phyloP scores from a whole-genome alignment of 352 stramenopile genomes.

The Thalassiosira delicatula region DNA sequence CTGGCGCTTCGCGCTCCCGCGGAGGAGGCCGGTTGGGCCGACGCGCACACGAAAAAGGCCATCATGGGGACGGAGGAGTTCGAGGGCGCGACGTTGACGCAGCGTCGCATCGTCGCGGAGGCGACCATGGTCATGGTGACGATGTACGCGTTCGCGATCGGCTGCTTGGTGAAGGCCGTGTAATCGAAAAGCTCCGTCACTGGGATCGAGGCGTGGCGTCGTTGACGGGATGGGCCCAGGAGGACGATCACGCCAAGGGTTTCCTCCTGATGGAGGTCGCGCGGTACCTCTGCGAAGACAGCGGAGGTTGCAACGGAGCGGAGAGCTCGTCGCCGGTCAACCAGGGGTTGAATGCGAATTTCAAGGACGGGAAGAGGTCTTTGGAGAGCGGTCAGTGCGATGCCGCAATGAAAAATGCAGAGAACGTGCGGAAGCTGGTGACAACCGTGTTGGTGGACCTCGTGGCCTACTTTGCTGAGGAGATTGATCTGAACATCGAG shows the following conservation, averaged over 20 bases:
- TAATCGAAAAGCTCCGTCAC: slow-evolving; percentile 29
- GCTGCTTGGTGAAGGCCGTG: slow-evolving; percentile 46
- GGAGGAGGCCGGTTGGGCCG: no score
- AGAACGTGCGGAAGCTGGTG: slow-evolving; percentile 34
- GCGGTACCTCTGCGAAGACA: slow-evolving; percentile 27
- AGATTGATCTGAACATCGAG: slow-evolving; percentile 27
- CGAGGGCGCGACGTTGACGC: slow-evolving; percentile 1
- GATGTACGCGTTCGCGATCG: slow-evolving; percentile 46
- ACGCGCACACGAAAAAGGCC: not conserved
- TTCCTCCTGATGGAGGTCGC: slow-evolving; percentile 47
- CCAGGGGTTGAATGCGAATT: slow-evolving; percentile 18
- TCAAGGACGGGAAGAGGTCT: slow-evolving; percentile 24
- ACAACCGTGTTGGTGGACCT: slow-evolving; percentile 54
- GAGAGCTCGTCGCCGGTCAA: slow-evolving; percentile 34
- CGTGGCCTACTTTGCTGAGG: slow-evolving; percentile 47
- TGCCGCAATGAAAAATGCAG: slow-evolving; percentile 6
- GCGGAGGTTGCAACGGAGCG: slow-evolving; percentile 13
- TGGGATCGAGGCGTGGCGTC: slow-evolving; percentile 59
- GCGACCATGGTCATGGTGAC: slow-evolving; percentile 41
- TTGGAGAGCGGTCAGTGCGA: slow-evolving; percentile 27
- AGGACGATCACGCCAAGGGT: slow-evolving; percentile 18
- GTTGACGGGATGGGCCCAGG: slow-evolving; percentile 58
- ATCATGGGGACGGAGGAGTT: slow-evolving; percentile 40
- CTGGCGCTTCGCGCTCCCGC: no score
- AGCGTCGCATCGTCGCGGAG: slow-evolving; percentile 45